Evolutionary conservation across 805 yeast genomes (phyloP), one percentile per base, ranked within the genome.

Genomic region (Kodamaea sagamina): DNA sequence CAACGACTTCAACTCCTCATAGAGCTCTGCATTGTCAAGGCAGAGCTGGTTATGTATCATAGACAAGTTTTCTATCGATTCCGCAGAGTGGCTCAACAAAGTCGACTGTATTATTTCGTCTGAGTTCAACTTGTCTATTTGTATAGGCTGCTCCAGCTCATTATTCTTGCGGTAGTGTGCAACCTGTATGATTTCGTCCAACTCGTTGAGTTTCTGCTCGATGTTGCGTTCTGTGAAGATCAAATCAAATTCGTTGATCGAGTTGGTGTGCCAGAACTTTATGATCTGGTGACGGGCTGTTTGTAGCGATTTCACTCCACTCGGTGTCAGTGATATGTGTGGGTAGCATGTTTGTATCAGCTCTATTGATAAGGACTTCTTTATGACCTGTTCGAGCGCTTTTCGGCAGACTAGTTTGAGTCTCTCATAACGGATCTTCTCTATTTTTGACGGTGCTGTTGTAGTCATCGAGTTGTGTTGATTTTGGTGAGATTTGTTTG

Each of bases 331-430:
- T 2, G 82, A 70, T 32, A 79, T 68, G 5, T 63, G 59, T 2
- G 86, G 86, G 54, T 77, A 82, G 54, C 86, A 81, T 15, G 72
- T 54, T 39, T 67, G 61, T 17, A 81, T 57, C 47, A 77, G 77
- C 10, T 80, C 84, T 43, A 70, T 61, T 17, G 73, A 68, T 29
- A 79, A 63, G 32, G 79, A 67, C 49, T 71, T 74, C 32, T 59
- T 61, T 28, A 79, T 69, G 2, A 81, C 71, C 51, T 77, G 81
- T 19, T 75, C 74, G 19, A 82, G 63, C 0, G 86, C 84, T 44
- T 77, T 71, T 19, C 68, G 63, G 41, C 78, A 71, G 4, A 80
- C 79, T 42, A 74, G 69, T 41, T 66, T 61, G 32, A 81, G 66
- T 31, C 84, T 63, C 22, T 70, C 67, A 48, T 63, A 79, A 34